Evolutionary conservation across 2,329 filamentous ascomycete genomes (phyloP).

Genomic region (Ascochyta rabiei): DNA sequence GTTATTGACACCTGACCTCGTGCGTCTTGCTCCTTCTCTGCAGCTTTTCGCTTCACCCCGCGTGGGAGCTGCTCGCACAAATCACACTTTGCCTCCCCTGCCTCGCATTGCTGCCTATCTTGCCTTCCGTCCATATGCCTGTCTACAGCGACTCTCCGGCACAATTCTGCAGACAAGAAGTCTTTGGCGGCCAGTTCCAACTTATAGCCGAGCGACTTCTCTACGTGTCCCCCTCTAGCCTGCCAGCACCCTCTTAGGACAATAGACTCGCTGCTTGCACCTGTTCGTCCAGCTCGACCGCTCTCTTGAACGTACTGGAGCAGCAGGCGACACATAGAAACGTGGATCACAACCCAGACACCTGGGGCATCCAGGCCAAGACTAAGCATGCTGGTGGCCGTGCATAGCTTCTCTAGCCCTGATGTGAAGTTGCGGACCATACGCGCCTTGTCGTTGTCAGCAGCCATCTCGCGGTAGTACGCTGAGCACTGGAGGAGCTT

Average conservation of each 20-base stretch:
- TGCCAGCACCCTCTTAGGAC: too few species aligned
- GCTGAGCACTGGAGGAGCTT: neutral
- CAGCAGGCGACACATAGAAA: too few species aligned
- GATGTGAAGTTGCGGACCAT: too few species aligned
- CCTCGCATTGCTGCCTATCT: slow-evolving; percentile 1
- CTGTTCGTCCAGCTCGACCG: too few species aligned
- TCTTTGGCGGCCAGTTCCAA: neutral
- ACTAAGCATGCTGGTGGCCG: too few species aligned
- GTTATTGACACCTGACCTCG: too few species aligned
- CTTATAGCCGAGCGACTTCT: neutral
- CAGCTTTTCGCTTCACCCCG: neutral
- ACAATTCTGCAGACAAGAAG: neutral
- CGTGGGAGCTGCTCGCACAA: neutral
- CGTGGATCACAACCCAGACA: too few species aligned
- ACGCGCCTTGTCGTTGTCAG: neutral
- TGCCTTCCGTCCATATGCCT: slow-evolving; percentile 3
- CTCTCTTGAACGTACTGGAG: too few species aligned
- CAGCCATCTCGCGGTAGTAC: neutral
- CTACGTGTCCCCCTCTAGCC: neutral
- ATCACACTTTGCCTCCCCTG: slow-evolving; percentile 2
- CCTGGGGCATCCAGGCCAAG: too few species aligned
- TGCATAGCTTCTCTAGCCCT: too few species aligned
- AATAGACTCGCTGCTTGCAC: too few species aligned
- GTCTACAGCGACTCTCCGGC: neutral
- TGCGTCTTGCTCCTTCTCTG: too few species aligned